Percentiles rank a stretch among this genome's conserved stretches.
These are phyloP conservation scores for Globisporangium carolinianum DNA, from an alignment of 352 stramenopile species.

Conservation along the genomic window DNA sequence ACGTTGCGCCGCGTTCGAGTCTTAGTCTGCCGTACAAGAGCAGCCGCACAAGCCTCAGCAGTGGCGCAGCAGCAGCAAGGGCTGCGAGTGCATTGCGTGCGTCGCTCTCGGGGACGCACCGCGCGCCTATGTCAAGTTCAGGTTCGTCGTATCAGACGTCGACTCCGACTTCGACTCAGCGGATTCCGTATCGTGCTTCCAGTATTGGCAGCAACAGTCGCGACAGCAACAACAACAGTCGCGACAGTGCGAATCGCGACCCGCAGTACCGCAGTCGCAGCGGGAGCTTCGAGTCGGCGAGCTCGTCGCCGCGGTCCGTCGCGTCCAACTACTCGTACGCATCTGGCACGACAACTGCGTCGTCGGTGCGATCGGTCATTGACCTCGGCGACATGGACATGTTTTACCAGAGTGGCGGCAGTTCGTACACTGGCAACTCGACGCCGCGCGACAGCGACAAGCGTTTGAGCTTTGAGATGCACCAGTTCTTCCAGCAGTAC, in stretches of 20 bases:
- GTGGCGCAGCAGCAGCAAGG: constrained; percentile 25
- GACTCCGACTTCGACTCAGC: no score
- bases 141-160: no score
- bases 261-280: constrained; percentile 21
- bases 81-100: constrained; percentile 1
- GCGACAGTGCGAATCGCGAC: background rate
- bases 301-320: constrained; percentile 56
- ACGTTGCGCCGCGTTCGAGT: constrained; percentile 28
- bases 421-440: constrained; percentile 16
- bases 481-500: constrained; percentile 69
- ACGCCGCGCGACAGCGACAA: constrained; percentile 32
- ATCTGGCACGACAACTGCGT: constrained; percentile 61
- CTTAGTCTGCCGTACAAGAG: constrained; percentile 45
- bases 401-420: constrained; percentile 46
- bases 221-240: constrained; percentile 7
- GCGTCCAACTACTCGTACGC: constrained; percentile 77
- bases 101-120: constrained; percentile 7
- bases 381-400: constrained; percentile 78
- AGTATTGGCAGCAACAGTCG: background rate
- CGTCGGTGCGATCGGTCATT: constrained; percentile 56
- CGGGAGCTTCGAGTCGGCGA: constrained; percentile 49
- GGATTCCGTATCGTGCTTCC: no score
- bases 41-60: constrained; percentile 30
- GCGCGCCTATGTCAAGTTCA: background rate
- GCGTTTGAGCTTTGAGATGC: constrained; percentile 54